These are phyloP conservation scores for Cotoneaster glaucophyllus DNA, from an alignment of 306 rosid genomes.

Conservation along the genomic window DNA sequence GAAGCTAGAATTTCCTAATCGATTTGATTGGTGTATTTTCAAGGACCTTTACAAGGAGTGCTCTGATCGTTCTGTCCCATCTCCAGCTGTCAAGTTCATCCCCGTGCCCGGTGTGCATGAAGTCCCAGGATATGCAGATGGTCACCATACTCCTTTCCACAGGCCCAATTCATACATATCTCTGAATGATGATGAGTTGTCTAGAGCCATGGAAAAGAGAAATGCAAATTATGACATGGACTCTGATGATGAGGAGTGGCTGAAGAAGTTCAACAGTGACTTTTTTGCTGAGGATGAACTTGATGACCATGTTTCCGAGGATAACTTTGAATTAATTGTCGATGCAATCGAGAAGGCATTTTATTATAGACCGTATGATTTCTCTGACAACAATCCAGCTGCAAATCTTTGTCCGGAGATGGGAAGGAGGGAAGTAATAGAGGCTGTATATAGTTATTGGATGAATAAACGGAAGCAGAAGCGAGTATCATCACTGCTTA, in stretches of 20 bases:
- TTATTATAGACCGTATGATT: slow-evolving; percentile 38
- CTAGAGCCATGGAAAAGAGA: slow-evolving; percentile 47
- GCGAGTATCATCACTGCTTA: slow-evolving; percentile 26
- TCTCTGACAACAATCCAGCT: slow-evolving; percentile 37
- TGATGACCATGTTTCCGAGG: slow-evolving; percentile 40
- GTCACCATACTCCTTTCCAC: slow-evolving; percentile 19
- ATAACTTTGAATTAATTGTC: slow-evolving; percentile 57
- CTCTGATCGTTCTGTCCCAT: slow-evolving; percentile 38
- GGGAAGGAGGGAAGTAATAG: slow-evolving; percentile 36
- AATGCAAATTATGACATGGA: slow-evolving; percentile 73
- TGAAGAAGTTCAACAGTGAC: slow-evolving; percentile 37
- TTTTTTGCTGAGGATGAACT: slow-evolving; percentile 8
- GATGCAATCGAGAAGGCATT: slow-evolving; percentile 65
- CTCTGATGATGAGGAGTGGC: slow-evolving; percentile 77
- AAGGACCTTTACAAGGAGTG: slow-evolving; percentile 75
- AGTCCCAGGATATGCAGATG: slow-evolving; percentile 39
- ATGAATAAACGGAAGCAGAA: slow-evolving; percentile 60
- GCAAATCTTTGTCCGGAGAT: slow-evolving; percentile 34
- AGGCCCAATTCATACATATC: slow-evolving; percentile 57
- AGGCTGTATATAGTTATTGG: slow-evolving; percentile 59
- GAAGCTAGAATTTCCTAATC: slow-evolving; percentile 66
- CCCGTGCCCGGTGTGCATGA: slow-evolving; percentile 68
- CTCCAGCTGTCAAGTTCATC: slow-evolving; percentile 33
- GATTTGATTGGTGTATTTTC: slow-evolving; percentile 50
- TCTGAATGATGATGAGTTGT: slow-evolving; percentile 46